Percentiles rank a stretch among this genome's conserved stretches.
These are phyloP conservation scores for Chaetoceros tenuissimus DNA, from an alignment of 108 stramenopile genomes.

Conservation along the genomic window DNA sequence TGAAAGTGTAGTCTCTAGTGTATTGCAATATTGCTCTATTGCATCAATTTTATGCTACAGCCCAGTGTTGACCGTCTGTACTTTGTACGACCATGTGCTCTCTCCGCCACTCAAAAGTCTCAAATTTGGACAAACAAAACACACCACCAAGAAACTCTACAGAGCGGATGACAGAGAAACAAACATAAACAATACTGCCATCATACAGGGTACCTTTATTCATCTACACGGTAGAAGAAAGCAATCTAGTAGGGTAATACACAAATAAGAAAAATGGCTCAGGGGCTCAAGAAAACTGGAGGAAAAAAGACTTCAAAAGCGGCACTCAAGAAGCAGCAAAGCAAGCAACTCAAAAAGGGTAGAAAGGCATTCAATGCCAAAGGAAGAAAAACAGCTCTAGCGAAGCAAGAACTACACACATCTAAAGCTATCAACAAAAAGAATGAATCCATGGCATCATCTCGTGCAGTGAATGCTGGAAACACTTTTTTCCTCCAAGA, in stretches of 20 bases:
- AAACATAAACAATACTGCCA: background rate
- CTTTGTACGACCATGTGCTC: background rate
- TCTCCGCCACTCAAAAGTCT: background rate
- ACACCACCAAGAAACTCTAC: background rate
- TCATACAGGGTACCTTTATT: background rate
- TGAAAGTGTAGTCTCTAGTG: background rate
- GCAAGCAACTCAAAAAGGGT: slow-evolving; percentile 26
- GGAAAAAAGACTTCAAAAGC: slow-evolving; percentile 2
- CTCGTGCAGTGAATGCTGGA: slow-evolving; percentile 56
- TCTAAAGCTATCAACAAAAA: slow-evolving; percentile 71
- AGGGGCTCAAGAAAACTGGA: slow-evolving; percentile 34
- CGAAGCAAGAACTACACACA: slow-evolving; percentile 34
- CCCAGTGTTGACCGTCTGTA: background rate
- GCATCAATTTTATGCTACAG: background rate
- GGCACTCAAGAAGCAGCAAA: slow-evolving; percentile 8
- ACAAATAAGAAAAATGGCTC: slow-evolving; percentile 41
- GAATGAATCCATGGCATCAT: slow-evolving; percentile 68
- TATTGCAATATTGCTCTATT: background rate
- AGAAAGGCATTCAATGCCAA: slow-evolving; percentile 43
- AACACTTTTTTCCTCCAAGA: slow-evolving; percentile 60
- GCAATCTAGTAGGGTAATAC: slow-evolving; percentile 3
- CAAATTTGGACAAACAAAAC: too few species aligned
- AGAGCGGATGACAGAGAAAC: background rate
- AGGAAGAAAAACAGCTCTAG: slow-evolving; percentile 33
- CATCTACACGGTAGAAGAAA: background rate